phyloP scores from a whole-genome alignment of 768 basidiomycete genomes.

The Sarcomyxa edulis region DNA sequence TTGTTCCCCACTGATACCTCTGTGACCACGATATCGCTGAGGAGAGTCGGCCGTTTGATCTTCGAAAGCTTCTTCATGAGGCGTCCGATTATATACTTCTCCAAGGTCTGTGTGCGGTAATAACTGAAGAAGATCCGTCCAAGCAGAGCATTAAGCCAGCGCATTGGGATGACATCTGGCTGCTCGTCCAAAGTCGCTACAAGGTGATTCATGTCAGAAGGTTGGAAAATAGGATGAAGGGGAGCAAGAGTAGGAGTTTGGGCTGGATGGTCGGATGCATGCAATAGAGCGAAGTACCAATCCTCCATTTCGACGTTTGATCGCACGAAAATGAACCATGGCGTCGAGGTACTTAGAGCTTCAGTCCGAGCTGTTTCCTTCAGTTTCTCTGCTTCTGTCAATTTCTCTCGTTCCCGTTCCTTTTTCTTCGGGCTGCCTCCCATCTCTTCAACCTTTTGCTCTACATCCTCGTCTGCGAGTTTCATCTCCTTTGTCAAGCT shows the following conservation, averaged over 20 bases:
- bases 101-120: constrained; percentile 79
- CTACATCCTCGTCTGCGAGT: constrained; percentile 26
- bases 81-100: constrained; percentile 78
- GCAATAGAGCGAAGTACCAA: constrained; percentile 84
- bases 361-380: constrained; percentile 45
- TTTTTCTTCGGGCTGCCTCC: constrained; percentile 20
- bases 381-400: constrained; percentile 31
- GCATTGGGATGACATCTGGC: constrained; percentile 94
- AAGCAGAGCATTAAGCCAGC: constrained; percentile 94
- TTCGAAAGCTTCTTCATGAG: constrained; percentile 93
- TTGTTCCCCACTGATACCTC: constrained; percentile 86
- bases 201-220: constrained; percentile 77
- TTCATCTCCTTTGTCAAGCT: constrained; percentile 52
- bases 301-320: constrained; percentile 94
- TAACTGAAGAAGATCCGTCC: constrained; percentile 91
- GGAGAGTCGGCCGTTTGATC: constrained; percentile 83
- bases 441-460: constrained; percentile 22
- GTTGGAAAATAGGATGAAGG: constrained; percentile 59
- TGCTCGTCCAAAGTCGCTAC: constrained; percentile 86
- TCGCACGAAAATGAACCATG: constrained; percentile 93
- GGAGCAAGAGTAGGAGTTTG: constrained; percentile 59
- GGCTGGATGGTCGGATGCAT: constrained; percentile 61
- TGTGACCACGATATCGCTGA: constrained; percentile 79
- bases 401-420: constrained; percentile 28
- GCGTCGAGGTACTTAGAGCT: constrained; percentile 46